These are phyloP conservation scores for Ensete glaucum DNA, from an alignment of 176 grass and related monocot species.

Conservation along the genomic window DNA sequence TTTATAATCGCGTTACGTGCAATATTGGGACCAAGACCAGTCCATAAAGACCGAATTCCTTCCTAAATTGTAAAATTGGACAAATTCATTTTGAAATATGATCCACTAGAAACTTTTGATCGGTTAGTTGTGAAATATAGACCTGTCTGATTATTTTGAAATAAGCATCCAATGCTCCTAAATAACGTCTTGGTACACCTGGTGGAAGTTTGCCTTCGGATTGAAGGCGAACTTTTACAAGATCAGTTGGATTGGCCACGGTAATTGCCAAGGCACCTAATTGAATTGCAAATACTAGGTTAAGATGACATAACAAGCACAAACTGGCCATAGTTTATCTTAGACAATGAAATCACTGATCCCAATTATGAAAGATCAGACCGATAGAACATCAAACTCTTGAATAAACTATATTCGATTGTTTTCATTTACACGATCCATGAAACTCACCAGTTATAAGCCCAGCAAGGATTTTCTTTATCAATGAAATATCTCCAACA, in stretches of 20 bases:
- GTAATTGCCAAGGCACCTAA: conserved; percentile 82
- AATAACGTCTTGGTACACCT: conserved; percentile 60
- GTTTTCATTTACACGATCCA: not conserved
- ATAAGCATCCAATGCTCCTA: conserved; percentile 72
- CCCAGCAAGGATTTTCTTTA: conserved; percentile 74
- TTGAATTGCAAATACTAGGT: not conserved
- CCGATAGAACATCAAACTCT: not conserved
- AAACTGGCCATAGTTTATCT: not conserved
- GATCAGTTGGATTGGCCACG: conserved; percentile 89
- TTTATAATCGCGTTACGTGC: conserved; percentile 87
- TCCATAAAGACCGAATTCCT: conserved; percentile 68
- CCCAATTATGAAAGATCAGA: conserved; percentile 5
- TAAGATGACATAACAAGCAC: not conserved
- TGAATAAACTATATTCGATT: not conserved
- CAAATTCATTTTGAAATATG: not conserved
- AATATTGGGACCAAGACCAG: conserved; percentile 68
- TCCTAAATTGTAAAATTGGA: conserved; percentile 30
- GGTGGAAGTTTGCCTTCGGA: conserved; percentile 71
- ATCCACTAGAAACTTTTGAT: not conserved
- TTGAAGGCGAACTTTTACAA: conserved; percentile 91
- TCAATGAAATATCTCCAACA: conserved; percentile 69
- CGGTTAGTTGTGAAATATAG: not conserved
- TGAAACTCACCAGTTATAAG: conserved; percentile 60
- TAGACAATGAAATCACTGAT: conserved; percentile 1
- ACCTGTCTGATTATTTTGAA: conserved; percentile 68